Conservation (phyloP, 768 basidiomycete genomes). For the Naganishia onofrii region DNA sequence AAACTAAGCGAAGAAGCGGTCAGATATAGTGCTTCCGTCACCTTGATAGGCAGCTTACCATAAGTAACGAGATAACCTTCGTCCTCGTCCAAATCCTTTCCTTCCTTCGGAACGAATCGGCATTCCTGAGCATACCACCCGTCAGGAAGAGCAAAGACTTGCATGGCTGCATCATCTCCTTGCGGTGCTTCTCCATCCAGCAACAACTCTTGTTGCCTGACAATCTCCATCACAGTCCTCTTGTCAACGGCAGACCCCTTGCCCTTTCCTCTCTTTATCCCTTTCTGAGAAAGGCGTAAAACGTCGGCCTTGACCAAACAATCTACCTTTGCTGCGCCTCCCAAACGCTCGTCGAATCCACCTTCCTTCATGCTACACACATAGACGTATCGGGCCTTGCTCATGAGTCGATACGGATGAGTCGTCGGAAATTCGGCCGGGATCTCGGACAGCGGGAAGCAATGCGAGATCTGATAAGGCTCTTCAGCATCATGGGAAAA, state of each 20-base stretch:
- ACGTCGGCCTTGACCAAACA: conserved; percentile 54
- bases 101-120: conserved; percentile 49
- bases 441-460: conserved; percentile 51
- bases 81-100: conserved; percentile 43
- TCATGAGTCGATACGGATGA: conserved; percentile 44
- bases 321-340: conserved; percentile 54
- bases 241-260: conserved; percentile 45
- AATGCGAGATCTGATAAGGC: conserved; percentile 40
- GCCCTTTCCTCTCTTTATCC: conserved; percentile 38
- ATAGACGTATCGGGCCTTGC: conserved; percentile 50
- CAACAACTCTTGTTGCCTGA: conserved; percentile 37
- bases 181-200: conserved; percentile 25
- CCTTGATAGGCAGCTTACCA: conserved; percentile 37
- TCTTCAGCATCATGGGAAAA: conserved; percentile 22
- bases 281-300: conserved; percentile 39
- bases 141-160: conserved; percentile 50
- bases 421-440: conserved; percentile 54
- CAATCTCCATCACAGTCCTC: conserved; percentile 43
- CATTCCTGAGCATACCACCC: conserved; percentile 52
- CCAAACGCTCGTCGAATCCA: conserved; percentile 52
- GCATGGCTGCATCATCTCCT: conserved; percentile 38
- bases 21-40: not conserved
- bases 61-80: conserved; percentile 53
- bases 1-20: conserved; percentile 37
- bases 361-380: conserved; percentile 54